Base-by-base conservation (phyloP, 345 rosid species). In the Populus nigra region DNA sequence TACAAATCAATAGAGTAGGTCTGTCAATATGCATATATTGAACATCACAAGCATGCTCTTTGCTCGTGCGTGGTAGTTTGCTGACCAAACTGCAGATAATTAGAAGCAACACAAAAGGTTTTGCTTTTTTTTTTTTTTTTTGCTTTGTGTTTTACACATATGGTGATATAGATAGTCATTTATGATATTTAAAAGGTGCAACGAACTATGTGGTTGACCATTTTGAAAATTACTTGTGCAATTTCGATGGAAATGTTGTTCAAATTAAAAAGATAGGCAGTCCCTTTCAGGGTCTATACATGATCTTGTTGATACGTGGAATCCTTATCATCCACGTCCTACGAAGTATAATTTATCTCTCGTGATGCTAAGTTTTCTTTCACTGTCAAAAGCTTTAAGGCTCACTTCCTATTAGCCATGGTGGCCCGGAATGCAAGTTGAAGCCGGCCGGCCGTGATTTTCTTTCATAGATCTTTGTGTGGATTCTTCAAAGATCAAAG, bases 301-400 rank as follows among this genome's bases (percentile, higher is more conserved):
- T n/a, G 20, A 62, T 74, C 39, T 47, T 77, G 29, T 73, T 68
- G 76, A 74, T 73, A 77, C 65, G 43, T 65, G 79, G 87, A 82
- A 82, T 82, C 84, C 86, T 82, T 86, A 86, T 86, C 87, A 84
- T 86, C 89, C 87, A 80, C 83, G 76, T 73, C 76, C 76, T 38
- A 10, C 57, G 65, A 43, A 57, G 50, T 49, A 72, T 74, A 77
- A 81, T 65, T 73, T 78, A 65, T 82, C 68, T 62, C 29, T 68
- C 45, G 3, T 10, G 47, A 43, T 39, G 78, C 69, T 71, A 9
- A 20, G 47, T 63, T 45, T 59, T 79, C 72, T 77, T 76, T 83
- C 82, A 18, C 18, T 72, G 73, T 83, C 82, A 75, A 66, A 70
- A 82, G 77, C 74, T 78, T 76, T 55, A 45, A 36, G 71, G 47